phyloP scores from a whole-genome alignment of 148 eudicot species.

The Rhododendron vialii region DNA sequence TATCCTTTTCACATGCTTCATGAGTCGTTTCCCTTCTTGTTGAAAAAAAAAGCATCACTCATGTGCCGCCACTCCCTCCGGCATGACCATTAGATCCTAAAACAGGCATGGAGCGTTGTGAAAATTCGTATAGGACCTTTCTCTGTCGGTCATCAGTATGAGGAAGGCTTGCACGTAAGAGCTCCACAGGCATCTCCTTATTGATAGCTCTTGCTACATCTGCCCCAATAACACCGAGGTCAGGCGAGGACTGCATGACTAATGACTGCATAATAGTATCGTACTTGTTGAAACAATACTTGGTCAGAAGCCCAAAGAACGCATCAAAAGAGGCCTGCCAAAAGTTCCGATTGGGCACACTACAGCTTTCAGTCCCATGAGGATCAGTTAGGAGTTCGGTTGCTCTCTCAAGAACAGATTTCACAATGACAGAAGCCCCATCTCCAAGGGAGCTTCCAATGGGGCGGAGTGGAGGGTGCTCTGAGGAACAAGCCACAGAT shows the following conservation, averaged over 20 bases:
- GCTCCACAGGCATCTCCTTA: constrained; percentile 90
- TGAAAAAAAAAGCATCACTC: background rate
- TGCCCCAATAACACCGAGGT: constrained; percentile 35
- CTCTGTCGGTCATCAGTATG: constrained; percentile 79
- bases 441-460: constrained; percentile 81
- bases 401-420: constrained; percentile 76
- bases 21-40: constrained; percentile 1
- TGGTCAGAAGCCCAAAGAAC: constrained; percentile 68
- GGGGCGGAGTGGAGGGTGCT: constrained; percentile 93
- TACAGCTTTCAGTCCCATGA: constrained; percentile 29
- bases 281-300: constrained; percentile 75
- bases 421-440: constrained; percentile 70
- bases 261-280: constrained; percentile 64
- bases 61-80: constrained; percentile 23
- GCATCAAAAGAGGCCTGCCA: constrained; percentile 95
- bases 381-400: constrained; percentile 61
- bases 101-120: constrained; percentile 59
- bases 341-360: constrained; percentile 43
- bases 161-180: constrained; percentile 86
- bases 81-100: constrained; percentile 15
- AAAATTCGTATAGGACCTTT: constrained; percentile 63
- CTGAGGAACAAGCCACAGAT: constrained; percentile 86
- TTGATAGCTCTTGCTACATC: constrained; percentile 68
- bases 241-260: constrained; percentile 35
- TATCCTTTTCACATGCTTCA: constrained; percentile 1